Percentiles rank a stretch among this genome's conserved stretches.
These are phyloP conservation scores for Henckelia pumila DNA, from an alignment of 257 asterid species.

Conservation along the genomic window DNA sequence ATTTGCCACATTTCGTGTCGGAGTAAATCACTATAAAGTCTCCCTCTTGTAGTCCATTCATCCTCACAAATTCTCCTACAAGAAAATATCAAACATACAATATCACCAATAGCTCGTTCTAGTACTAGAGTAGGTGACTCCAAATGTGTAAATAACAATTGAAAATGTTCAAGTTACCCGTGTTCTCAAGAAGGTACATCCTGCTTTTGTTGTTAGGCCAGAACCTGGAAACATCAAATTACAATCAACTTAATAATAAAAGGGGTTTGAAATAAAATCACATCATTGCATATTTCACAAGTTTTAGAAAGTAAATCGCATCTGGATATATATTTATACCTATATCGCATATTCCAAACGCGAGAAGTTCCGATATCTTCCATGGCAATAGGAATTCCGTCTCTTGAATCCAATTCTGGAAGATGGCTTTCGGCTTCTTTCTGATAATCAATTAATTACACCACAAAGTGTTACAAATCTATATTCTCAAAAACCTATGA, in stretches of 20 bases:
- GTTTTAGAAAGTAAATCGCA: no score
- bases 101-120: background rate
- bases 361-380: slow-evolving; percentile 89
- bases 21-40: slow-evolving; percentile 65
- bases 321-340: slow-evolving; percentile 33
- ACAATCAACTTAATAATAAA: background rate
- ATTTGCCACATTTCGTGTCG: slow-evolving; percentile 74
- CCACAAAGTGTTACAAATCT: background rate
- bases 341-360: slow-evolving; percentile 81
- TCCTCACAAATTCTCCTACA: slow-evolving; percentile 66
- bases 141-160: background rate
- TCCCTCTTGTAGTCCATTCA: slow-evolving; percentile 67
- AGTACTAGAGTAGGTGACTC: no score
- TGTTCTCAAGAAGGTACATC: slow-evolving; percentile 92
- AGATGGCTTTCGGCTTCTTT: slow-evolving; percentile 93
- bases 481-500: background rate
- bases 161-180: slow-evolving; percentile 38
- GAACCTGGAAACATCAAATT: slow-evolving; percentile 37
- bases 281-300: background rate
- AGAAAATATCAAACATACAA: background rate
- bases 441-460: slow-evolving; percentile 36
- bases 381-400: slow-evolving; percentile 79
- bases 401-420: slow-evolving; percentile 86
- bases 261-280: background rate
- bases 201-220: slow-evolving; percentile 93